A percentile compares a stretch with the other conserved stretches of the same genome.
Evolutionary conservation across 768 basidiomycete genomes (phyloP).

Genomic region (Pisolithus tinctorius): DNA sequence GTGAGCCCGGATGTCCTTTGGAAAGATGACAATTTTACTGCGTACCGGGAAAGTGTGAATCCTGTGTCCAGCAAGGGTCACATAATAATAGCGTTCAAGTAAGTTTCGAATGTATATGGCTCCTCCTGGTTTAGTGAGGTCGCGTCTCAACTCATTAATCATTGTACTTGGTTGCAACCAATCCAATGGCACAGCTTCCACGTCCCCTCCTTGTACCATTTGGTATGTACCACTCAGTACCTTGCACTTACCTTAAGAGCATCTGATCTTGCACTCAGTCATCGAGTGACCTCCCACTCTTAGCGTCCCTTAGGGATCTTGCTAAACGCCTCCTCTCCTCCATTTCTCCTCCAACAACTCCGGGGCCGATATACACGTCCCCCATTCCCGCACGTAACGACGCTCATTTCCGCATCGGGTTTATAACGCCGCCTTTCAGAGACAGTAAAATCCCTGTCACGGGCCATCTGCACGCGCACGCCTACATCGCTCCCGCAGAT

Average conservation of each 20-base stretch:
- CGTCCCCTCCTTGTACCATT: conserved; percentile 69
- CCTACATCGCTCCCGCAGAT: conserved; percentile 60
- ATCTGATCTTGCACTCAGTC: conserved; percentile 37
- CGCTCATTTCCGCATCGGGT: conserved; percentile 56
- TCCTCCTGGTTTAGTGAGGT: not conserved
- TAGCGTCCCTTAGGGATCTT: conserved; percentile 54
- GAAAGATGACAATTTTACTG: conserved; percentile 73
- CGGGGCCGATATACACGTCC: conserved; percentile 18
- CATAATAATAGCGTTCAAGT: conserved; percentile 74
- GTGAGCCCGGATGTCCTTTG: conserved; percentile 58
- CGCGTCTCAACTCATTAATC: not conserved
- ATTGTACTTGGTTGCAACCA: not conserved
- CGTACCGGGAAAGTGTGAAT: conserved; percentile 61
- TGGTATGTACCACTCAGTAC: conserved; percentile 38
- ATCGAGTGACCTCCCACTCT: conserved; percentile 67
- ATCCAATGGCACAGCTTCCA: conserved; percentile 47
- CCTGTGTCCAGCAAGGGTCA: conserved; percentile 72
- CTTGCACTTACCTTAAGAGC: conserved; percentile 1
- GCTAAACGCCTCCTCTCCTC: conserved; percentile 50
- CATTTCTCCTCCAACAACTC: conserved; percentile 27
- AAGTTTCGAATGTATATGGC: conserved; percentile 16
- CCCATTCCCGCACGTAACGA: conserved; percentile 20
- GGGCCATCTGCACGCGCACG: conserved; percentile 75
- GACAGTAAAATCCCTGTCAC: conserved; percentile 75
- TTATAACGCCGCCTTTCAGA: conserved; percentile 72